Evolutionary conservation across 2,329 filamentous ascomycete genomes (phyloP), one percentile per base, ranked within the genome.

Genomic region (Colletotrichum lini): DNA sequence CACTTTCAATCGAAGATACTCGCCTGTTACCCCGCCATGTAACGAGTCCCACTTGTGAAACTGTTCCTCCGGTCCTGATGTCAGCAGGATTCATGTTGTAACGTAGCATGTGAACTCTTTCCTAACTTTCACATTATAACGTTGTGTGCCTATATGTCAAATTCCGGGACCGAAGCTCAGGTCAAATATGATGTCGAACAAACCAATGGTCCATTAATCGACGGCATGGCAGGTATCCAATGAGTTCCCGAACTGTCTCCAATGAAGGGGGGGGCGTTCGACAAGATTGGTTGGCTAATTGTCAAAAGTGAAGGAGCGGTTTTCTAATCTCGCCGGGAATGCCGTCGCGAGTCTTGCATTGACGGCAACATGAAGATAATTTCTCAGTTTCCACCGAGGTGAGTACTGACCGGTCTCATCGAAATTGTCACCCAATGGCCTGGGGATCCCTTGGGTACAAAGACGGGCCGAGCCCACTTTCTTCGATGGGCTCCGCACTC

Each of bases 351-450:
- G 42, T 47, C 30, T 54, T 62, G 70, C 70, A 72, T 72, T 70
- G 67, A 70, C 26, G 67, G 35, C 49, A 70, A 70, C 66, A 72
- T 70, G 49, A 72, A 35, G 26, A 72, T 61, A 70, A 72, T 72
- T 52, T 72, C 65, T 16, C 44, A 18, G 49, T 65, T 70, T 54
- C 70, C 70, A 66, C 70, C 52, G 38, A 40, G 64, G 53, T 69
- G 47, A 71, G 45, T 58, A 59, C 53, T 69, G 44, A 59, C 53
- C 30, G 53, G 58, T 68, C 58, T 42, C 47, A 47, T 67, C 65
- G 65, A 69, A 42, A 68, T 45, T 58, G 52, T 45, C 66, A 47
- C 61, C 54, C 60, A 72, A 57, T 72, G 54, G 69, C 49, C 64
- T 60, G 53, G 56, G 65, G 38, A 23, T 35, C 56, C 57, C 58